Conservation (phyloP, 192 early-diverging fungal species). For the Dissophora globulifera region DNA sequence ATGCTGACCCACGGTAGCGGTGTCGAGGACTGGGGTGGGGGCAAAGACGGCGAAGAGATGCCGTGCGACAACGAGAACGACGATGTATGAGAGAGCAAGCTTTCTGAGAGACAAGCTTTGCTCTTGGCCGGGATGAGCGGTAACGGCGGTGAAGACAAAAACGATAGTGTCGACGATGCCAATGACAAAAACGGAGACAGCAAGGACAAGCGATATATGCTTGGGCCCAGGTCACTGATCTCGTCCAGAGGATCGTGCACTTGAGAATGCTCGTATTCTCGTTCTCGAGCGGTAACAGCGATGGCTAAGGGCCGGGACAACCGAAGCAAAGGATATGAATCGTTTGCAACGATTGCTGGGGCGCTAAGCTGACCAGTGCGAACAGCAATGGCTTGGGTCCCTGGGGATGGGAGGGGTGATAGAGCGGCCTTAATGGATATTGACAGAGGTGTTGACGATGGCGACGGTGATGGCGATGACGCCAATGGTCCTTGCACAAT, state of each 20-base stretch:
- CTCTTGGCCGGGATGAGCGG: background rate
- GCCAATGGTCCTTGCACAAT: background rate
- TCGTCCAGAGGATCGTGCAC: no score
- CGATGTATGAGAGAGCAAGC: conserved; percentile 11
- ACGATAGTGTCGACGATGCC: no score
- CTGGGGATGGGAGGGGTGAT: no score
- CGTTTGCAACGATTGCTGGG: conserved; percentile 30
- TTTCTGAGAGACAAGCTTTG: conserved; percentile 24
- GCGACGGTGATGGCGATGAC: background rate
- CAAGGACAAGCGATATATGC: no score
- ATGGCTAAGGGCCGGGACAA: background rate
- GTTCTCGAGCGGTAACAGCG: no score
- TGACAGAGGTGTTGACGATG: background rate
- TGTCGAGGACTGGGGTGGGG: background rate
- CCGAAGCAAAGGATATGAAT: conserved; percentile 29
- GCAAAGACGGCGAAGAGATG: no score
- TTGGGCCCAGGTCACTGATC: no score
- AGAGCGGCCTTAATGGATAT: no score
- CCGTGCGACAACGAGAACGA: conserved; percentile 7
- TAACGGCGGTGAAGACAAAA: no score
- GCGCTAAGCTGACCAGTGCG: conserved; percentile 9
- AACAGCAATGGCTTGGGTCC: conserved; percentile 1
- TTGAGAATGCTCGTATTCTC: no score
- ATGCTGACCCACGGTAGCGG: no score
- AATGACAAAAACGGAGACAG: no score